Base-by-base conservation (phyloP, 140 eudicot genomes). In the Cichorium intybus region DNA sequence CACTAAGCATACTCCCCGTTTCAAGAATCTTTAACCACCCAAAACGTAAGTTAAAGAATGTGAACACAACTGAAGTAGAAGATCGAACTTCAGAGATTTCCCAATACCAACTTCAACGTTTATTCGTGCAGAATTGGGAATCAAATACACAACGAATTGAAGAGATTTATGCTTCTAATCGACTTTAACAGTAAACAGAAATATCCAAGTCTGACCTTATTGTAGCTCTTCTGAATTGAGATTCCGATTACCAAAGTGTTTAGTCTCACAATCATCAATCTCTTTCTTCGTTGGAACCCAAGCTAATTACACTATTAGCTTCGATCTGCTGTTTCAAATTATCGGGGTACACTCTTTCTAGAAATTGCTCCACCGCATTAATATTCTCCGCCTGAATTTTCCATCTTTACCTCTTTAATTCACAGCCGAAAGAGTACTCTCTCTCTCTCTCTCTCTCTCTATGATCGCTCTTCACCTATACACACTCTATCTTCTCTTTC, bases 171-270 rank as follows among this genome's bases (percentile, higher is more conserved):
- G 78, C 72, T 76, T 65, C 52, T 0, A 68, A 68, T 59, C 41
- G 37, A 48, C 60, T 70, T 39, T 9, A 62, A 39, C 57, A 11
- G 49, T 37, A 57, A n/a, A 50, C 16, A 24, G 24, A 31, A 64
- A 68, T 23, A 43, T 70, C 23, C 62, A 71, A 70, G 24, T 67
- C 87, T 75, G 66, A 83, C 90, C 95, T 83, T 75, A 43, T 55
- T 72, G 57, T 28, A 75, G 73, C 81, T 77, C 23, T 64, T 4
- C 69, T 60, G 33, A 56, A 49, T 63, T 69, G 52, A 73, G 70
- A 56, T 68, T 75, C 70, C 24, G 71, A 51, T 51, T 7, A 52
- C 45, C 5, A 15, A 51, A 37, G 17, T 59, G 64, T 12, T 28
- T 8, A 41, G 11, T 46, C 45, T 62, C 58, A 72, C 66, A 72